These are phyloP conservation scores for Boletus rubescentipes DNA, from an alignment of 768 basidiomycete genomes.

Conservation along the genomic window DNA sequence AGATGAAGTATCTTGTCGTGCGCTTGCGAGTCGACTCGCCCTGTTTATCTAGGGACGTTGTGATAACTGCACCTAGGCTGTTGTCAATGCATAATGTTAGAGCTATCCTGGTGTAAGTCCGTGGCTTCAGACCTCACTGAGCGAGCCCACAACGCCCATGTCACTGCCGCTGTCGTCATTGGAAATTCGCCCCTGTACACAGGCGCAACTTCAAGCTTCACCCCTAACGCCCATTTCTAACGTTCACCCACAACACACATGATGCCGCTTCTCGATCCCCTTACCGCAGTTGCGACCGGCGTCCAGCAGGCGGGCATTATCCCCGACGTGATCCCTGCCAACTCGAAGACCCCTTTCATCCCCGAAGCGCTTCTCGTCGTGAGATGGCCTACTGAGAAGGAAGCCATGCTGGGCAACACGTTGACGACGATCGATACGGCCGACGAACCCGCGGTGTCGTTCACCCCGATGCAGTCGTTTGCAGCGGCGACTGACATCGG, in stretches of 20 bases:
- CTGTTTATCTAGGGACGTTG: not conserved
- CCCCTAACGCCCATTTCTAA: not conserved
- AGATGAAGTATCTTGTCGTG: not conserved
- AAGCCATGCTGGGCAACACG: slow-evolving; percentile 38
- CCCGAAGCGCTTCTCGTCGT: slow-evolving; percentile 30
- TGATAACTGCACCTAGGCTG: no score
- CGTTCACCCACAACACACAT: not conserved
- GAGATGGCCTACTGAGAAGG: slow-evolving; percentile 31
- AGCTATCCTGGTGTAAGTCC: no score
- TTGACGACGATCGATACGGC: slow-evolving; percentile 38
- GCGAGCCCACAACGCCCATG: no score
- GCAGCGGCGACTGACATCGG: slow-evolving; percentile 33
- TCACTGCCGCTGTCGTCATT: slow-evolving; percentile 18
- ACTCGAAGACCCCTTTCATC: slow-evolving; percentile 17
- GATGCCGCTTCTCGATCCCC: slow-evolving; percentile 29
- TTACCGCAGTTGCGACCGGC: slow-evolving; percentile 18
- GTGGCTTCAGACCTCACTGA: no score
- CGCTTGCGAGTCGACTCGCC: not conserved
- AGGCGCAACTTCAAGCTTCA: no score
- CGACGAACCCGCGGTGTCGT: slow-evolving; percentile 50
- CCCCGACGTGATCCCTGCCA: slow-evolving; percentile 30
- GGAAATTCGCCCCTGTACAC: slow-evolving; percentile 2
- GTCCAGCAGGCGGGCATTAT: slow-evolving; percentile 24
- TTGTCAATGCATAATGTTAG: no score
- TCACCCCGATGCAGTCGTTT: slow-evolving; percentile 42